Conservation (phyloP, 108 stramenopile species). For the Cyclotella kingstonii region DNA sequence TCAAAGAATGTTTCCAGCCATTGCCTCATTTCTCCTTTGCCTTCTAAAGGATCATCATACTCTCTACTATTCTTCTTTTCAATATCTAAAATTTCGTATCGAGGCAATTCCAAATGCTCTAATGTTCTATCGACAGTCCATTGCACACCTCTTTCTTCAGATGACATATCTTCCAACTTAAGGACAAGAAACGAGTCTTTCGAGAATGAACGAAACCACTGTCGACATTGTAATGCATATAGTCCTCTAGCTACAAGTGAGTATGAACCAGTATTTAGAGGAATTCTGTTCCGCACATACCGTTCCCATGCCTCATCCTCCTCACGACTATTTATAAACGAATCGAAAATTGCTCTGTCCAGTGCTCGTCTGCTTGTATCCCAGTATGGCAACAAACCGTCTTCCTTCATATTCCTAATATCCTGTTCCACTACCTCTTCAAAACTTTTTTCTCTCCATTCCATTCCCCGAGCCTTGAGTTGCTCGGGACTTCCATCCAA, state of each 20-base stretch:
- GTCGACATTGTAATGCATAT: constrained; percentile 90
- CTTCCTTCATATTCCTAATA: constrained; percentile 55
- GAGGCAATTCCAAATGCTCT: constrained; percentile 52
- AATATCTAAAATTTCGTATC: constrained; percentile 30
- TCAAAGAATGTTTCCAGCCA: constrained; percentile 45
- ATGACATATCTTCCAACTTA: constrained; percentile 77
- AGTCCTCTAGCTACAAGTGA: constrained; percentile 85
- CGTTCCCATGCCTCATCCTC: constrained; percentile 69
- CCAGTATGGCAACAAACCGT: constrained; percentile 84
- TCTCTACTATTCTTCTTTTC: constrained; percentile 43
- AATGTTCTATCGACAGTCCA: constrained; percentile 45
- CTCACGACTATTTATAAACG: constrained; percentile 48
- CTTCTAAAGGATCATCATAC: constrained; percentile 29
- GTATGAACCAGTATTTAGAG: constrained; percentile 84
- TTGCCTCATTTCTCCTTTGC: constrained; percentile 31
- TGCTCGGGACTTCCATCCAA: constrained; percentile 80
- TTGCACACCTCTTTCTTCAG: constrained; percentile 41
- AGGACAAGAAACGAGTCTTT: constrained; percentile 71
- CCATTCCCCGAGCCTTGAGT: constrained; percentile 65
- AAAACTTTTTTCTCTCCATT: constrained; percentile 82
- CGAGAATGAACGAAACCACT: constrained; percentile 86
- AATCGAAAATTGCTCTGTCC: constrained; percentile 46
- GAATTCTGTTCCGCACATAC: constrained; percentile 68
- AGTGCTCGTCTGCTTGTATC: constrained; percentile 52
- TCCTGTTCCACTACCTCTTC: constrained; percentile 84